Base-by-base conservation (phyloP, 345 rosid species). In the Euphorbia lathyris region DNA sequence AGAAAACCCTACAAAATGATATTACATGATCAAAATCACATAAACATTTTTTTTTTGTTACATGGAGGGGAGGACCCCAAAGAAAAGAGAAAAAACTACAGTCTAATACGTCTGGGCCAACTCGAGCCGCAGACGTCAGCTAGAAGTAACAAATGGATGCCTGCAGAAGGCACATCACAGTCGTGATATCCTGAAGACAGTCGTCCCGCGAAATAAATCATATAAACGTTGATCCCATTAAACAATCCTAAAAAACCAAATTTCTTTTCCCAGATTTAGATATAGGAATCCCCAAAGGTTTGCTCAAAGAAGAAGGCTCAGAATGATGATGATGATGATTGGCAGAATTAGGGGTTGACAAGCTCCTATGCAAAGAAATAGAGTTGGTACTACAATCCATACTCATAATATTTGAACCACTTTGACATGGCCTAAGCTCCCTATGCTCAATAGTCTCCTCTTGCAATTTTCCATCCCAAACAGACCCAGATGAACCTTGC, bases 401-500 rank as follows among this genome's bases (percentile, higher is more conserved):
- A 20, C 4, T 34, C 29, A 13, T 38, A 13, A 38, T 66, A 27
- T 45, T 69, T 48, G 63, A 65, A 22, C 68, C 47, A 52, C 72
- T 81, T 57, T 74, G 74, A 63, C 77, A 74, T 0, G 74, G 70
- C 61, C 79, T 74, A 10, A 77, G 74, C 43, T 77, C 77, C 38
- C 73, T 71, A 25, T 58, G 34, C 10, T 65, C 74, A 0, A 63
- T 61, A 66, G 34, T 42, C 0, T 74, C 73, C 19, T 63, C 69
- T 5, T 29, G 58, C 19, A 47, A 19, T 4, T n/a, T 64, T 2
- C 67, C 73, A 43, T 74, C 73, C 81, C 84, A 81, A 29, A 74
- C 79, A 1, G 30, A 20, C 29, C 77, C 77, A 0, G 81, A 81
- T 16, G 81, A 81, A 0, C 81, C 84, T 42, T 77, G 74, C 63